These are phyloP conservation scores for Xylaria palmicola DNA, from an alignment of 495 filamentous ascomycete species.

Conservation along the genomic window DNA sequence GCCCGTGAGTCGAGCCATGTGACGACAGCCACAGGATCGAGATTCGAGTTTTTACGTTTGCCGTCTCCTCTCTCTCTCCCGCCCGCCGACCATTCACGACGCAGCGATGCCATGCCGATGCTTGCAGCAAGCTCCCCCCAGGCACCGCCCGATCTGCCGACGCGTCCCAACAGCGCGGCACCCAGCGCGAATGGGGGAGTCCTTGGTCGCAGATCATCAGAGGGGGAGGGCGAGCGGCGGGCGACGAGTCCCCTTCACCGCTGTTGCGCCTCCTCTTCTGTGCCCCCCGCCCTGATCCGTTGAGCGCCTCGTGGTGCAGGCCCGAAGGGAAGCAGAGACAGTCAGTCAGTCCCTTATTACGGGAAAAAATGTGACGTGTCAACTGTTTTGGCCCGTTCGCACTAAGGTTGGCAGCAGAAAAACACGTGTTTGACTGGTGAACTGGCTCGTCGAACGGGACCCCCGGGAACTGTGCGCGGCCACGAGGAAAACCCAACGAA, in stretches of 20 bases:
- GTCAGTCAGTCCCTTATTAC: not conserved
- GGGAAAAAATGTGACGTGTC: slow-evolving; percentile 2
- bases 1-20: not conserved
- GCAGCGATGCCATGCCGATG: not conserved
- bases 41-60: too few species aligned
- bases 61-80: too few species aligned
- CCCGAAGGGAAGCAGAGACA: not conserved
- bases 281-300: not conserved
- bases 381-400: not conserved
- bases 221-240: not conserved
- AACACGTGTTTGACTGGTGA: slow-evolving; percentile 3
- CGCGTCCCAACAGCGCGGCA: slow-evolving; percentile 11
- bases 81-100: not conserved
- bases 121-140: slow-evolving; percentile 6
- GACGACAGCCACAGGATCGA: slow-evolving; percentile 10
- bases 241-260: not conserved
- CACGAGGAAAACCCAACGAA: too few species aligned
- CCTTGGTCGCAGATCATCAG: not conserved
- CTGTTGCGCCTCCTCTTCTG: slow-evolving; percentile 4
- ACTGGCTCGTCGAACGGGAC: not conserved
- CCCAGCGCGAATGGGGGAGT: not conserved
- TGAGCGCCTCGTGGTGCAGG: not conserved
- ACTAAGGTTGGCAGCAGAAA: not conserved
- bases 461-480: not conserved
- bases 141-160: slow-evolving; percentile 2